Evolutionary conservation across 768 basidiomycete genomes (phyloP).

Genomic region (Xerocomus spinulosus): DNA sequence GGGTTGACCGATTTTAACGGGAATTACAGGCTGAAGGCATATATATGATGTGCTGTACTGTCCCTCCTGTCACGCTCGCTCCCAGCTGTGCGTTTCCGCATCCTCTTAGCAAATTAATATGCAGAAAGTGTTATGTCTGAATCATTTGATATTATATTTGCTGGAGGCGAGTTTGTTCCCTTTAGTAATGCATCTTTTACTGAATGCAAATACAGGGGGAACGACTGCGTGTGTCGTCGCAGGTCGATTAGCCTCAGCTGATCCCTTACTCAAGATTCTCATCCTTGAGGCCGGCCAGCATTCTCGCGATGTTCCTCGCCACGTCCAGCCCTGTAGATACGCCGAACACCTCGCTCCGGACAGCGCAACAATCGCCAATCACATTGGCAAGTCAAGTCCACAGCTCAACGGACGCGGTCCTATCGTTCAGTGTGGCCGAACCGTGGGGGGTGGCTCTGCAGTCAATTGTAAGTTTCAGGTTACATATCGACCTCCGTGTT

Average conservation of each 20-base stretch:
- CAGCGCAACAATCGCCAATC: slow-evolving; percentile 15
- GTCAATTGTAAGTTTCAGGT: slow-evolving; percentile 15
- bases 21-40: too few species aligned
- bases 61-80: too few species aligned
- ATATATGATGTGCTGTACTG: too few species aligned
- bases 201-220: slow-evolving; percentile 11
- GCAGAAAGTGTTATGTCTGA: background rate
- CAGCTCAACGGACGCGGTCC: slow-evolving; percentile 13
- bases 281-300: slow-evolving; percentile 25
- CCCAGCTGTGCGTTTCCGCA: too few species aligned
- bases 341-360: slow-evolving; percentile 12
- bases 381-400: slow-evolving; percentile 9
- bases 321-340: slow-evolving; percentile 20
- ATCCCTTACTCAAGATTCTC: slow-evolving; percentile 26
- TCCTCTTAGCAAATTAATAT: too few species aligned
- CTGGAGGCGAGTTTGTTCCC: slow-evolving; percentile 2
- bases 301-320: slow-evolving; percentile 14
- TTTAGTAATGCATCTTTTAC: background rate
- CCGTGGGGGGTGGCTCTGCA: slow-evolving; percentile 25
- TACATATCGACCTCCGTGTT: background rate
- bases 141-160: slow-evolving; percentile 7
- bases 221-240: slow-evolving; percentile 27
- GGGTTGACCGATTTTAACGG: too few species aligned
- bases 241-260: slow-evolving; percentile 21
- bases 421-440: slow-evolving; percentile 15